These are phyloP conservation scores for Artemisia tridentata DNA, from an alignment of 129 eudicot genomes.

Conservation along the genomic window DNA sequence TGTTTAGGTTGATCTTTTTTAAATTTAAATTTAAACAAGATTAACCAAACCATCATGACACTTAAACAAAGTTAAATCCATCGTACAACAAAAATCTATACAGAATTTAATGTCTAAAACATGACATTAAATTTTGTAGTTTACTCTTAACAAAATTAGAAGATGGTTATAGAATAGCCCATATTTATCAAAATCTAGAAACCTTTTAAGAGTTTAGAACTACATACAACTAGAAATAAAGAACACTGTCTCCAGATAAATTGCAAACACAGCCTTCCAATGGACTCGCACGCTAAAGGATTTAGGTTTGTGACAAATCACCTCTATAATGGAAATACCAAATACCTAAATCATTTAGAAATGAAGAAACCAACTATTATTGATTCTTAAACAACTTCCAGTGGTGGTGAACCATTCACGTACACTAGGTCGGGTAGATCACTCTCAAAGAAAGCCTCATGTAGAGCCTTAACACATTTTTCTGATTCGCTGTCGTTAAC, in stretches of 20 bases:
- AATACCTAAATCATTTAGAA: background rate
- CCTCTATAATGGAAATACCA: constrained; percentile 14
- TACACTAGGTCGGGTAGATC: constrained; percentile 43
- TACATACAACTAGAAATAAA: background rate
- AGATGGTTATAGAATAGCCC: too few relatives aligned
- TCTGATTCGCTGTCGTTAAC: constrained; percentile 92
- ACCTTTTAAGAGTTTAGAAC: background rate
- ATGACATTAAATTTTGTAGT: too few relatives aligned
- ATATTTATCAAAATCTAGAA: background rate
- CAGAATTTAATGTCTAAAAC: too few relatives aligned
- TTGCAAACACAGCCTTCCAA: constrained; percentile 3
- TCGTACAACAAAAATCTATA: too few relatives aligned
- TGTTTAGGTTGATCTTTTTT: too few relatives aligned
- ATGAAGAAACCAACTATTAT: background rate
- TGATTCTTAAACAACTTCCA: constrained; percentile 5
- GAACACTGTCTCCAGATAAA: background rate
- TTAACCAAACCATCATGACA: too few relatives aligned
- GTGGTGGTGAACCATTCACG: constrained; percentile 21
- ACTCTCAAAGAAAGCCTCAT: constrained; percentile 72
- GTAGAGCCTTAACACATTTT: constrained; percentile 89
- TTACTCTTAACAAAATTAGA: too few relatives aligned
- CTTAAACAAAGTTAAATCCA: too few relatives aligned
- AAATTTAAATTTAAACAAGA: too few relatives aligned
- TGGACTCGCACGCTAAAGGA: constrained; percentile 2
- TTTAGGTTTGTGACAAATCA: constrained; percentile 2